Percentiles rank a stretch among this genome's conserved stretches.
Conservation (phyloP, 495 filamentous ascomycete species). For the Penicillium mononematosum region DNA sequence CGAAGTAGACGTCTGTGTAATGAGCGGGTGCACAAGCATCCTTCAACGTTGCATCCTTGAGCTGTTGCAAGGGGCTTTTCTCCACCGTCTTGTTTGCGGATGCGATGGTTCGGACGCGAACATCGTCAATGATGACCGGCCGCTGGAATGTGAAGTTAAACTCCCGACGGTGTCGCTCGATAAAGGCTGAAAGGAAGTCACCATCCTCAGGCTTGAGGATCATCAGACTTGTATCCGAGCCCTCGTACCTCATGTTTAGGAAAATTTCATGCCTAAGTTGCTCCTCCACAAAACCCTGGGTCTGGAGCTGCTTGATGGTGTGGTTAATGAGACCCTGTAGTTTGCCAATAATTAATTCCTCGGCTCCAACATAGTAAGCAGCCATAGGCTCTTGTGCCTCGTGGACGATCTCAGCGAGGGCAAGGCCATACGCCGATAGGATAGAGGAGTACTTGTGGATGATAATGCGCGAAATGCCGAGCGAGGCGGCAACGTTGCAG, state of each 20-base stretch:
- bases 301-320: constrained; percentile 40
- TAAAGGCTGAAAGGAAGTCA: constrained; percentile 43
- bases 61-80: constrained; percentile 40
- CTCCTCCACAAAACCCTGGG: too few relatives aligned
- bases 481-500: constrained; percentile 45
- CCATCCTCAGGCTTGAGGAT: constrained; percentile 42
- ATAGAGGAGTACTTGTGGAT: constrained; percentile 55
- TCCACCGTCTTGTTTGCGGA: constrained; percentile 41
- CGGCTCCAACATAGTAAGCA: constrained; percentile 16
- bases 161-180: constrained; percentile 42
- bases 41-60: constrained; percentile 58
- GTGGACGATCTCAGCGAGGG: constrained; percentile 52
- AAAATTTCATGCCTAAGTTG: constrained; percentile 40
- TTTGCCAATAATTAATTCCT: too few relatives aligned
- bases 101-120: constrained; percentile 50
- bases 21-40: too few relatives aligned
- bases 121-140: constrained; percentile 51
- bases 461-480: constrained; percentile 50
- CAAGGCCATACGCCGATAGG: constrained; percentile 53
- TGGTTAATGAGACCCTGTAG: not conserved
- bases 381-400: constrained; percentile 50
- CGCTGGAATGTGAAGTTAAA: constrained; percentile 54
- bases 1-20: too few relatives aligned
- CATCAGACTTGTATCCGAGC: constrained; percentile 54
- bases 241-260: constrained; percentile 54